Base-by-base conservation (phyloP, 495 filamentous ascomycete genomes). In the Talaromyces thailandensis region DNA sequence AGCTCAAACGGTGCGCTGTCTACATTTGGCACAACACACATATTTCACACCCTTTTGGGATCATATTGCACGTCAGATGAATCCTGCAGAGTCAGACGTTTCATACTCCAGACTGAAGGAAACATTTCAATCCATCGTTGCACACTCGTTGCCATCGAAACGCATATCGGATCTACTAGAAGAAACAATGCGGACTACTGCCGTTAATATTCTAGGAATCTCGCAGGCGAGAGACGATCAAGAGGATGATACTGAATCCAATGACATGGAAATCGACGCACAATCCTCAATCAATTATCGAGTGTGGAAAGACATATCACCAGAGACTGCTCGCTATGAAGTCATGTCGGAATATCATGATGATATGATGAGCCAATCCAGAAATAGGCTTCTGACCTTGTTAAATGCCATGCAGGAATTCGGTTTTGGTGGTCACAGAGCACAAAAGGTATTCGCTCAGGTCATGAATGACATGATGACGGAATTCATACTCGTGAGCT, bases 381-480 rank as follows among this genome's bases (percentile, higher is more conserved):
- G 83, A 24, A 71, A 80, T 37, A 81, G 79, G 29, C 68, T 90
- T 26, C 68, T 86, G 23, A 74, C 77, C 32, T 71, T 91, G 18
- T 74, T 89, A 18, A 79, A 82, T 35, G 81, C 82, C 25, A 73
- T 95, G 16, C 79, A 87, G 60, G 81, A 83, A 25, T 86, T 93
- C 7, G 92, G 91, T 0, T 70, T 96, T 57, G 89, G 85, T 9
- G 88, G 87, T 7, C 86, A 90, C 63, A 81, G 80, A 60, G 89
- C 89, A 56, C 88, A 93, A 68, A 81, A 87, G 51, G 80, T 88
- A 12, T 91, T 94, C 65, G 91, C 89, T 24, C 79, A 86, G 63
- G 80, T 91, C 50, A 90, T 92, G 82, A 82, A 88, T 65, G 71
- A 76, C 21, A 81, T 87, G 67, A 83, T 92, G 82, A 83, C 79